Evolutionary conservation across 257 asterid species (phyloP).

Genomic region (Solanum lycopersicoides): DNA sequence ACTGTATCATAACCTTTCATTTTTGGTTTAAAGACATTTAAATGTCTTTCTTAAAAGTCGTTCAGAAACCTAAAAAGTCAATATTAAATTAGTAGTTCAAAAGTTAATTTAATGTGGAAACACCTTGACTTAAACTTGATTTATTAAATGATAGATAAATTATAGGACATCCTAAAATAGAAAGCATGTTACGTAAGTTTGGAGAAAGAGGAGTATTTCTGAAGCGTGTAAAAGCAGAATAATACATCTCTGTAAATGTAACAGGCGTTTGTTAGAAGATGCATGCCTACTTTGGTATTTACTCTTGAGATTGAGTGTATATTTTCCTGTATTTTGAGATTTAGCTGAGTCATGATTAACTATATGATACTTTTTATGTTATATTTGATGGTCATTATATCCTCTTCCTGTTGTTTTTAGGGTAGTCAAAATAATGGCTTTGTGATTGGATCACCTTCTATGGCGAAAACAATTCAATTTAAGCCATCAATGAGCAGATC

Average conservation of each 20-base stretch:
- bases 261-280: not conserved
- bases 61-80: not conserved
- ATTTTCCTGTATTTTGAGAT: not conserved
- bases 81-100: not conserved
- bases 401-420: slow-evolving; percentile 25
- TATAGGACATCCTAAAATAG: not conserved
- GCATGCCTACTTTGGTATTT: not conserved
- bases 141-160: not conserved
- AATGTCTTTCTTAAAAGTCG: not conserved
- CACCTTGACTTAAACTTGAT: not conserved
- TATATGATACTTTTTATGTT: not conserved
- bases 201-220: not conserved
- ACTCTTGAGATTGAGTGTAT: not conserved
- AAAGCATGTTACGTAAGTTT: not conserved
- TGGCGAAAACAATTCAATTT: slow-evolving; percentile 29
- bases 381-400: slow-evolving; percentile 2
- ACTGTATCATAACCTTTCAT: not conserved
- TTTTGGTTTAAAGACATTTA: not conserved
- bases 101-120: not conserved
- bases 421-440: slow-evolving; percentile 39
- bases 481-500: slow-evolving; percentile 30
- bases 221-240: not conserved
- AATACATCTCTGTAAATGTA: not conserved
- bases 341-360: not conserved
- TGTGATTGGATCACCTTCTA: slow-evolving; percentile 22